phyloP scores from a whole-genome alignment of 2,329 filamentous ascomycete species.

The Kalmusia sp. region DNA sequence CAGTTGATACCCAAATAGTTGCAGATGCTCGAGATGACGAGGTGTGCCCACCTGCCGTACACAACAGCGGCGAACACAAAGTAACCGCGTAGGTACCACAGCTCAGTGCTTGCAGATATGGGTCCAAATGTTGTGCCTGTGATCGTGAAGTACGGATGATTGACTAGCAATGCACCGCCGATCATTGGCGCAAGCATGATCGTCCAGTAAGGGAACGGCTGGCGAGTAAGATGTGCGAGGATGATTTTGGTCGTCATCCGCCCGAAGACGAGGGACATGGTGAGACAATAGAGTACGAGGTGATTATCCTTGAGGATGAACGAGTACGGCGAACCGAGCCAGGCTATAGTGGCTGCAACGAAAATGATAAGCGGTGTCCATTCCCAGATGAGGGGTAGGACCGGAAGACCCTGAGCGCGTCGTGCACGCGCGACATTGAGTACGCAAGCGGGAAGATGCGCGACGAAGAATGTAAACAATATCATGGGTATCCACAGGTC shows the following conservation, averaged over 20 bases:
- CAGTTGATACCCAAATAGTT: slow-evolving; percentile 92
- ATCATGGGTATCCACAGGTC: slow-evolving; percentile 82
- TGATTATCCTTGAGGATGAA: slow-evolving; percentile 83
- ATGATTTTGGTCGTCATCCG: slow-evolving; percentile 99
- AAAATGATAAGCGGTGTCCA: slow-evolving; percentile 92
- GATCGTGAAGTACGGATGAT: slow-evolving; percentile 72
- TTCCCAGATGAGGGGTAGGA: slow-evolving; percentile 86
- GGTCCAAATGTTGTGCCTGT: slow-evolving; percentile 59
- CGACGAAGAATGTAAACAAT: slow-evolving; percentile 54
- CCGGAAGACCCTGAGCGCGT: slow-evolving; percentile 71
- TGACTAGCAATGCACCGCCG: slow-evolving; percentile 81
- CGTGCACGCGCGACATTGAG: slow-evolving; percentile 83
- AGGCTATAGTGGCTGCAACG: slow-evolving; percentile 75
- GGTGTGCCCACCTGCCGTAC: slow-evolving; percentile 90
- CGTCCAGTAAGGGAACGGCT: slow-evolving; percentile 97
- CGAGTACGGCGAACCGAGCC: slow-evolving; percentile 91
- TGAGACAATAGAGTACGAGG: slow-evolving; percentile 88
- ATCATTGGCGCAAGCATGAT: slow-evolving; percentile 87
- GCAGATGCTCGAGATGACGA: slow-evolving; percentile 92
- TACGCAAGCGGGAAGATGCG: slow-evolving; percentile 88
- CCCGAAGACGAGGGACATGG: slow-evolving; percentile 96
- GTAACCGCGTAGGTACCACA: slow-evolving; percentile 84
- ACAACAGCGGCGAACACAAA: slow-evolving; percentile 82
- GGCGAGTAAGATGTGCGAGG: slow-evolving; percentile 88
- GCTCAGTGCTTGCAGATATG: slow-evolving; percentile 70